These are phyloP conservation scores for Musa troglodytarum DNA, from an alignment of 176 grass and related monocot species.

Conservation along the genomic window DNA sequence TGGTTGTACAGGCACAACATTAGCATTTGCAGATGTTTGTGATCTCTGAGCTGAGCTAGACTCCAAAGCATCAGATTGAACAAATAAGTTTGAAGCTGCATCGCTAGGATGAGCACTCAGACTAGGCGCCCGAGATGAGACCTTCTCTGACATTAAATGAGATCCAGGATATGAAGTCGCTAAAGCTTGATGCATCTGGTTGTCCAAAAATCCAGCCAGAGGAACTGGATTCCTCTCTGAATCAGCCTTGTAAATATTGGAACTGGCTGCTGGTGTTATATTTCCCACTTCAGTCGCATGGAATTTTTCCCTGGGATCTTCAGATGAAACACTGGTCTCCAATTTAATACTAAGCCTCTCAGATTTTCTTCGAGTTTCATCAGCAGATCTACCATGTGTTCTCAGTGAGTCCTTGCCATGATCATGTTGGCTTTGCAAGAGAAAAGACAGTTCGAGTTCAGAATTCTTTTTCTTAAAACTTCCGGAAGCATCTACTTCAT, in stretches of 20 bases:
- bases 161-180: background rate
- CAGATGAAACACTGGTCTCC: background rate
- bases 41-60: conserved; percentile 1
- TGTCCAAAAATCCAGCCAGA: background rate
- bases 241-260: background rate
- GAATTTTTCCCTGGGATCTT: background rate
- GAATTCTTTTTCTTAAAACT: background rate
- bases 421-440: background rate
- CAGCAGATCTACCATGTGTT: background rate
- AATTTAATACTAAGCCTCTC: background rate
- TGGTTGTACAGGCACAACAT: conserved; percentile 32
- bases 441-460: background rate
- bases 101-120: background rate
- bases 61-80: background rate
- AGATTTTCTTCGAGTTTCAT: background rate
- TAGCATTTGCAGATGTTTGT: conserved; percentile 12
- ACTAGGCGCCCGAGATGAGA: background rate
- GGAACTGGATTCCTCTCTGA: background rate
- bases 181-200: background rate
- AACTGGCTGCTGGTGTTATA: background rate
- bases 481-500: background rate
- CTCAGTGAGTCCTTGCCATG: background rate
- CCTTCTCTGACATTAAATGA: background rate
- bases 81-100: background rate
- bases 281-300: background rate